A percentile compares a stretch with the other conserved stretches of the same genome.
Evolutionary conservation across 208 protist species (phyloP).

Genomic region (Leishmania guyanensis): DNA sequence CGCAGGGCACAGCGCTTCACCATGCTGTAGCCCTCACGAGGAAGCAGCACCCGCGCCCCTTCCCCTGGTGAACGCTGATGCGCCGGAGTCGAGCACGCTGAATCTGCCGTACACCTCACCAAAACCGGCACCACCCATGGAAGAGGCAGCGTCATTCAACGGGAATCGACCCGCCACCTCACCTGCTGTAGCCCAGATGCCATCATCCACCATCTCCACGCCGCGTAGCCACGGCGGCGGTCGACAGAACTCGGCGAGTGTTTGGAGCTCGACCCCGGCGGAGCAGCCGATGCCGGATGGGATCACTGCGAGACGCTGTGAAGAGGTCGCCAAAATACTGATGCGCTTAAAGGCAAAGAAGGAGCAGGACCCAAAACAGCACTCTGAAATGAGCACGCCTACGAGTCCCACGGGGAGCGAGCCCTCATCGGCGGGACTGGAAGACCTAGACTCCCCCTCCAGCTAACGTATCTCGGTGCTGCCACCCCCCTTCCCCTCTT

Average conservation of each 20-base stretch:
- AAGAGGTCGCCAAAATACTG: constrained; percentile 47
- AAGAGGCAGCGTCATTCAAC: background rate
- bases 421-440: background rate
- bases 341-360: constrained; percentile 45
- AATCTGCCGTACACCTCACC: constrained; percentile 14
- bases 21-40: constrained; percentile 1
- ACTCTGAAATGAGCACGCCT: constrained; percentile 1
- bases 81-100: constrained; percentile 27
- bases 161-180: background rate
- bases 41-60: constrained; percentile 16
- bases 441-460: constrained; percentile 11
- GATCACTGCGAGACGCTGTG: constrained; percentile 24
- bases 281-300: constrained; percentile 16
- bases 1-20: constrained; percentile 1
- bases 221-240: constrained; percentile 11
- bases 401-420: constrained; percentile 3
- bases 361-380: constrained; percentile 22
- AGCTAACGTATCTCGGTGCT: background rate
- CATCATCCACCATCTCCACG: constrained; percentile 9
- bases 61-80: constrained; percentile 24
- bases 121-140: background rate
- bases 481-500: background rate
- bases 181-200: background rate
- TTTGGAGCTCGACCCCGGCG: constrained; percentile 8
- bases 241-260: background rate